Evolutionary conservation across 2,329 filamentous ascomycete genomes (phyloP).

Genomic region (Stylonectria norvegica): DNA sequence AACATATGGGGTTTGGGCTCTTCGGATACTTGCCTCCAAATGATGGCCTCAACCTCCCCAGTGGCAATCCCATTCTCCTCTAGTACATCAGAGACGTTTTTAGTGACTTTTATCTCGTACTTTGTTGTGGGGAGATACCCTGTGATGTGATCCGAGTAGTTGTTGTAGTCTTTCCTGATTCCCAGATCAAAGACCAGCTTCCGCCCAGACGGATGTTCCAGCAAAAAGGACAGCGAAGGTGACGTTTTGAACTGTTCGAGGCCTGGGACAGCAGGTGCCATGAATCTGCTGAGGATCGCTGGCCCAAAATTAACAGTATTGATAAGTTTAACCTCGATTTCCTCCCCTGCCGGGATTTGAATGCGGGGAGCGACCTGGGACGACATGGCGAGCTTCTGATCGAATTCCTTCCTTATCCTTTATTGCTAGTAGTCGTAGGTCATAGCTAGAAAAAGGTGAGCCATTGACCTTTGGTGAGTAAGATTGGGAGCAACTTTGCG

Average conservation of each 20-base stretch:
- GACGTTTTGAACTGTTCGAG: constrained; percentile 31
- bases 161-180: constrained; percentile 28
- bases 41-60: constrained; percentile 17
- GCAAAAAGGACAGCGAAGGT: constrained; percentile 29
- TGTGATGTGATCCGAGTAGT: constrained; percentile 25
- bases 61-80: constrained; percentile 5
- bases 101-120: constrained; percentile 24
- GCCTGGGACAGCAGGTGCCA: constrained; percentile 35
- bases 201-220: constrained; percentile 28
- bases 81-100: constrained; percentile 24
- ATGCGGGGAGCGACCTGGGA: background rate
- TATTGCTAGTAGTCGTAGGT: too few relatives aligned
- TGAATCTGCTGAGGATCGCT: constrained; percentile 36
- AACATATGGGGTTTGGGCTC: too few relatives aligned
- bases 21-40: constrained; percentile 18
- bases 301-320: constrained; percentile 40
- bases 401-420: too few relatives aligned
- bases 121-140: constrained; percentile 26
- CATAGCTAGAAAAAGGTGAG: too few relatives aligned
- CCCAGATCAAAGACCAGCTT: constrained; percentile 31
- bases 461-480: too few relatives aligned
- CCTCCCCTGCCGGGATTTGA: constrained; percentile 10
- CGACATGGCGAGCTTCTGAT: background rate
- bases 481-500: too few relatives aligned
- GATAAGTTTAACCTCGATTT: constrained; percentile 30